A percentile compares a stretch with the other conserved stretches of the same genome.
phyloP scores from a whole-genome alignment of 2,329 filamentous ascomycete genomes.

The Exophiala sideris region DNA sequence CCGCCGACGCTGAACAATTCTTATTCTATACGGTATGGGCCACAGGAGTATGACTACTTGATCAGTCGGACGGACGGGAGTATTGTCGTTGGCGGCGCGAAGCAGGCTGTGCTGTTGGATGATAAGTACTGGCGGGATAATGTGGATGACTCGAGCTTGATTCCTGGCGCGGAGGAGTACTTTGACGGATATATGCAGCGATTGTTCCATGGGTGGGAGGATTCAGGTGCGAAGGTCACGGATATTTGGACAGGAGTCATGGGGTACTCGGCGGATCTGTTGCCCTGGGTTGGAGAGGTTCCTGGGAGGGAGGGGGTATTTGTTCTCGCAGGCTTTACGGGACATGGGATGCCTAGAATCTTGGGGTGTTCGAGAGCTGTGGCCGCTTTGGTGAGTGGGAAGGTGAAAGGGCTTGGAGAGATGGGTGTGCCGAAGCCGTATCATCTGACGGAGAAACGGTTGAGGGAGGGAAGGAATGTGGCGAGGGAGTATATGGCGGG shows the following conservation, averaged over 20 bases:
- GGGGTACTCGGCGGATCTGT: slow-evolving; percentile 50
- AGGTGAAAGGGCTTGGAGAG: slow-evolving; percentile 25
- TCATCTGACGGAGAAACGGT: slow-evolving; percentile 31
- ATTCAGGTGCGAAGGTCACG: slow-evolving; percentile 33
- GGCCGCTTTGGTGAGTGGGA: slow-evolving; percentile 34
- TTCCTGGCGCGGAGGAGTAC: slow-evolving; percentile 37
- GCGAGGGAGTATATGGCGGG: slow-evolving; percentile 20
- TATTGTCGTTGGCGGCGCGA: slow-evolving; percentile 62
- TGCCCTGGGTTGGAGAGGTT: slow-evolving; percentile 52
- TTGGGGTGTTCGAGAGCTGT: slow-evolving; percentile 55
- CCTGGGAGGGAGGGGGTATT: slow-evolving; percentile 49
- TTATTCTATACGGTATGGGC: slow-evolving; percentile 60
- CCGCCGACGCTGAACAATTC: slow-evolving; percentile 43
- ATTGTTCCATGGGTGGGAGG: slow-evolving; percentile 38
- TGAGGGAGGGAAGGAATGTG: slow-evolving; percentile 21
- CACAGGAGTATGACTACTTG: slow-evolving; percentile 65
- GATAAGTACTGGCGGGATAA: slow-evolving; percentile 43
- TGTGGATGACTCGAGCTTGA: slow-evolving; percentile 41
- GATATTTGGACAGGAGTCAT: slow-evolving; percentile 49
- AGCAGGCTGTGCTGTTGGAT: slow-evolving; percentile 40
- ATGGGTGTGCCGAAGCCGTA: slow-evolving; percentile 35
- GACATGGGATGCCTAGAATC: slow-evolving; percentile 64
- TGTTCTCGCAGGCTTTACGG: slow-evolving; percentile 60
- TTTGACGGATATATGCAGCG: slow-evolving; percentile 40
- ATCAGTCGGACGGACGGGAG: slow-evolving; percentile 54